A percentile compares a stretch with the other conserved stretches of the same genome.
Evolutionary conservation across 805 yeast species (phyloP).

Genomic region (Saccharomyces cerevisiae): DNA sequence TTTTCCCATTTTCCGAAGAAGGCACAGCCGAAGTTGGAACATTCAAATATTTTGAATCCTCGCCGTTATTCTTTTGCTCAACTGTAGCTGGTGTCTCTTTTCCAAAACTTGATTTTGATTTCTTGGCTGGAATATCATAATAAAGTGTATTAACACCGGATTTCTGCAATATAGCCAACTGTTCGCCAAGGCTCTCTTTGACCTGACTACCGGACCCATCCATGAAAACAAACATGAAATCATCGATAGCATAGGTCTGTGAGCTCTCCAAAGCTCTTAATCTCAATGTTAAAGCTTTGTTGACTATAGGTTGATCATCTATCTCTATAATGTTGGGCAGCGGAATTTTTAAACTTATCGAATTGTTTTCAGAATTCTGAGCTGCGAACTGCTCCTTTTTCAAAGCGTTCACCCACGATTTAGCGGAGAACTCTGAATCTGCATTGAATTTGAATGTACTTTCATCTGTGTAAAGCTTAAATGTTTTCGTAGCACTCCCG

Average conservation of each 20-base stretch:
- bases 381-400: constrained; percentile 73
- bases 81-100: background rate
- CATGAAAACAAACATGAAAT: constrained; percentile 62
- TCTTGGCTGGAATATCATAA: background rate
- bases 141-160: constrained; percentile 2
- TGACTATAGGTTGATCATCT: constrained; percentile 48
- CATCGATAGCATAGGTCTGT: constrained; percentile 52
- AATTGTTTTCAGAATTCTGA: constrained; percentile 53
- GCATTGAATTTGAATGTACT: constrained; percentile 60
- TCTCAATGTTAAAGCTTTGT: constrained; percentile 47
- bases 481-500: constrained; percentile 33
- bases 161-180: constrained; percentile 11
- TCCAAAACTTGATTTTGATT: background rate
- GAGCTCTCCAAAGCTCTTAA: constrained; percentile 54
- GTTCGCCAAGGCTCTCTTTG: constrained; percentile 33
- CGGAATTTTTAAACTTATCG: constrained; percentile 73
- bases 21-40: background rate
- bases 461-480: constrained; percentile 50
- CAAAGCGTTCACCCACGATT: constrained; percentile 68
- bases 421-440: constrained; percentile 64
- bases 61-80: background rate
- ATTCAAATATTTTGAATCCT: background rate
- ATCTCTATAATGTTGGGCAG: constrained; percentile 55
- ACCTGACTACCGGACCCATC: constrained; percentile 36
- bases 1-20: background rate